Conservation (phyloP, 2,329 filamentous ascomycete species). For the Spiromastix sp. region DNA sequence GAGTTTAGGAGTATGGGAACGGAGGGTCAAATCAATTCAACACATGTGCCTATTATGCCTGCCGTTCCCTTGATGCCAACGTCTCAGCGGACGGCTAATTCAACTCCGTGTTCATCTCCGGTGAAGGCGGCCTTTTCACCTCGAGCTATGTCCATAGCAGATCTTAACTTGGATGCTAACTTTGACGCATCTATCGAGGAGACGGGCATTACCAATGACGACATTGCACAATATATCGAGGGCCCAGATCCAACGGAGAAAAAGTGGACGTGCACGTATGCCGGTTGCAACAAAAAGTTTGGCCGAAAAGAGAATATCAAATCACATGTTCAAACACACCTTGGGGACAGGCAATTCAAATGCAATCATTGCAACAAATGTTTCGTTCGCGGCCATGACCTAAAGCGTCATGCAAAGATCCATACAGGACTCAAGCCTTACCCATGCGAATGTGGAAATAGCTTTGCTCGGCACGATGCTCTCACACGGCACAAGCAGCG, state of each 20-base stretch:
- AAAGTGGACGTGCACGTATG: slow-evolving; percentile 67
- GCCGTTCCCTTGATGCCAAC: slow-evolving; percentile 16
- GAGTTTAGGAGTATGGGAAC: slow-evolving; percentile 37
- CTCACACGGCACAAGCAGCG: slow-evolving; percentile 88
- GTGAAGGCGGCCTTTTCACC: slow-evolving; percentile 30
- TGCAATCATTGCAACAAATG: slow-evolving; percentile 91
- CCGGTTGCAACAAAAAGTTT: slow-evolving; percentile 78
- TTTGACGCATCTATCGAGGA: slow-evolving; percentile 56
- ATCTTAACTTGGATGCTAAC: slow-evolving; percentile 42
- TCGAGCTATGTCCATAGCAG: slow-evolving; percentile 35
- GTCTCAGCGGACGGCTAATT: slow-evolving; percentile 9
- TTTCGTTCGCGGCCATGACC: slow-evolving; percentile 92
- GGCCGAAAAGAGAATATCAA: slow-evolving; percentile 99
- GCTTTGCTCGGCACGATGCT: slow-evolving; percentile 89
- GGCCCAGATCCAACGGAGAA: slow-evolving; percentile 63
- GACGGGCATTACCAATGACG: slow-evolving; percentile 78
- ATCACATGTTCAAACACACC: slow-evolving; percentile 93
- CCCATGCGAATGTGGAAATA: slow-evolving; percentile 86
- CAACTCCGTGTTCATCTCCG: slow-evolving; percentile 16
- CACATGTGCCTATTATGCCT: slow-evolving; percentile 22
- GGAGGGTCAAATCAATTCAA: slow-evolving; percentile 13
- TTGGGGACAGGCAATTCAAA: slow-evolving; percentile 89
- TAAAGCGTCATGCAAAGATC: slow-evolving; percentile 95
- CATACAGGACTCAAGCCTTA: slow-evolving; percentile 95
- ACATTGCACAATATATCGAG: slow-evolving; percentile 65